Conservation (phyloP, 495 filamentous ascomycete species). For the Cercophora scortea region DNA sequence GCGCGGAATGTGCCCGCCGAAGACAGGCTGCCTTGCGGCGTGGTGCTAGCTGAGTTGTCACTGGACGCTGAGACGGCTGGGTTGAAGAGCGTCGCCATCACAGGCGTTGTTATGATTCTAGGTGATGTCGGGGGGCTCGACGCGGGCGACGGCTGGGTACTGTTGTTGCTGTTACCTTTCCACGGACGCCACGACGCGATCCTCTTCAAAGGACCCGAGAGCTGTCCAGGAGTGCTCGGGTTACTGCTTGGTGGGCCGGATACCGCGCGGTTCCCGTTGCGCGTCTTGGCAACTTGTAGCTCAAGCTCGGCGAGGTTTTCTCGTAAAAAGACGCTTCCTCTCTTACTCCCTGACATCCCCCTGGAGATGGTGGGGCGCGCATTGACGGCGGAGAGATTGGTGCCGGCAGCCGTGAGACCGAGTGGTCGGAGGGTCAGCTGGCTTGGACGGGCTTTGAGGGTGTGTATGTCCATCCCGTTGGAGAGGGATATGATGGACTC, state of each 20-base stretch:
- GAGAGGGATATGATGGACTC: constrained; percentile 49
- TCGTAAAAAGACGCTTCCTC: constrained; percentile 29
- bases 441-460: constrained; percentile 42
- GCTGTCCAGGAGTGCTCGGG: constrained; percentile 4
- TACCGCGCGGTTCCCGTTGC: constrained; percentile 11
- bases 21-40: constrained; percentile 14
- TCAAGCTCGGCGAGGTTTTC: constrained; percentile 27
- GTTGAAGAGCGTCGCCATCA: constrained; percentile 5
- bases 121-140: constrained; percentile 12
- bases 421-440: constrained; percentile 41
- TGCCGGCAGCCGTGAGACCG: constrained; percentile 35
- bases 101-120: background rate
- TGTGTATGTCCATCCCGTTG: constrained; percentile 49
- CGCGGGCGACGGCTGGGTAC: constrained; percentile 7
- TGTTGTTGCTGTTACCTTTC: constrained; percentile 16
- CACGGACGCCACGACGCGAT: constrained; percentile 42
- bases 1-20: constrained; percentile 21
- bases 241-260: constrained; percentile 4
- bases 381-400: constrained; percentile 30
- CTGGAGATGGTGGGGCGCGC: constrained; percentile 33
- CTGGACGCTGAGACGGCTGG: constrained; percentile 1
- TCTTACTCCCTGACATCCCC: constrained; percentile 19
- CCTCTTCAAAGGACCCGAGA: constrained; percentile 25
- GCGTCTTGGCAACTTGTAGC: constrained; percentile 5
- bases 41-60: background rate